Evolutionary conservation across 2,329 filamentous ascomycete species (phyloP), one percentile per base, ranked within the genome.

Genomic region (Ceratocystis alfenasii): DNA sequence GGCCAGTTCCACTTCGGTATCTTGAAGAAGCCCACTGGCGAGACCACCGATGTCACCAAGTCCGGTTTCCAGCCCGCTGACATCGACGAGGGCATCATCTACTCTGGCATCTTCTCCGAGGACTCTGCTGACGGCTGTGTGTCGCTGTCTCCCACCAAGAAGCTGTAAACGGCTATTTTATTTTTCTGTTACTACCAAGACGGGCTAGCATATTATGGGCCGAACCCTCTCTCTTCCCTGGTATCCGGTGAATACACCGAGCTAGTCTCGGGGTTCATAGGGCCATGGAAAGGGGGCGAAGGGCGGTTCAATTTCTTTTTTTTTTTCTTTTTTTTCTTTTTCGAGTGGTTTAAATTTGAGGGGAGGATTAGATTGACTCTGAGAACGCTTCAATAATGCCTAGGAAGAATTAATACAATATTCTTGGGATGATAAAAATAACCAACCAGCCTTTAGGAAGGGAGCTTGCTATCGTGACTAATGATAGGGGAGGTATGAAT

Each of bases 21-120:
- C 1, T 75, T 87, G 67, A 86, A 86, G 78, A 86, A 85, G 76
- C 78, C 81, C 5, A 77, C 80, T 61, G 76, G 80, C 65, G 69
- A 72, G 44, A 74, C 73, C 41, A 71, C 70, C 59, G 78, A 83
- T 69, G 75, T 82, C 48, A 76, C 76, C 57, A 78, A 78, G 71
- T 71, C 76, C 48, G 81, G 79, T 4, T 77, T 75, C 69, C 81
- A 83, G 71, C 74, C 76, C 68, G 69, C 74, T 8, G 76, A 74
- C 28, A 78, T 83, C 66, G 71, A 82, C 69, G 81, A 83, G 72
- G 81, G 80, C 1, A 70, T 83, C 48, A 75, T 82, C 44, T 83
- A 76, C 69, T 78, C 77, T 0, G 80, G 80, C 4, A 77, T 83
- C 62, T 83, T 83, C 70, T 72, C 79, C 66, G 81, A 83, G 73